These are phyloP conservation scores for Globisporangium paddicum DNA, from an alignment of 352 stramenopile species.

Conservation along the genomic window DNA sequence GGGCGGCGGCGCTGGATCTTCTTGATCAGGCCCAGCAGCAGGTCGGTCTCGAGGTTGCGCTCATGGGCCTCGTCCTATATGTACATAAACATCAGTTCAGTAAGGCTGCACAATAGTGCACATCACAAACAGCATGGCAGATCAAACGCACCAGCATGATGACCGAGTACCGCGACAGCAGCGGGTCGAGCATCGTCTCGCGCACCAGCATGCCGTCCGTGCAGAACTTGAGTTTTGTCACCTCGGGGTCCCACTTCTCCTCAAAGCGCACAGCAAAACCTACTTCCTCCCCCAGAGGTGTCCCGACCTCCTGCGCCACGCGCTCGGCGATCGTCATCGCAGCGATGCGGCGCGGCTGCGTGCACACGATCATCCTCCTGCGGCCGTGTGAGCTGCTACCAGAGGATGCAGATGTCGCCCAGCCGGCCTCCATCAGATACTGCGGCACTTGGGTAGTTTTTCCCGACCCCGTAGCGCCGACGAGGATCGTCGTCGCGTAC, in stretches of 20 bases:
- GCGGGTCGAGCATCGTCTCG: slow-evolving; percentile 87
- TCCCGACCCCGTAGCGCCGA: slow-evolving; percentile 90
- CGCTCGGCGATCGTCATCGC: slow-evolving; percentile 97
- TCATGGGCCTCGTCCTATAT: slow-evolving; percentile 93
- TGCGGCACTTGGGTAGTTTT: slow-evolving; percentile 94
- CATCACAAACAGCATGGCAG: too few relatives aligned
- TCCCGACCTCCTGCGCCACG: slow-evolving; percentile 97
- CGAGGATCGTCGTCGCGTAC: slow-evolving; percentile 86
- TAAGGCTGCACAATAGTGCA: too few relatives aligned
- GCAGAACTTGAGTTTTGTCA: slow-evolving; percentile 98
- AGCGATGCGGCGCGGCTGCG: slow-evolving; percentile 94
- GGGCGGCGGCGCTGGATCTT: slow-evolving; percentile 91
- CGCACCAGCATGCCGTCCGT: slow-evolving; percentile 98
- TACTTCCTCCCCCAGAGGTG: slow-evolving; percentile 90
- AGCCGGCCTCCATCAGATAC: slow-evolving; percentile 90
- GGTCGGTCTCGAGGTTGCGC: slow-evolving; percentile 91
- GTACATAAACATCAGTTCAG: too few relatives aligned
- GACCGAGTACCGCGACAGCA: slow-evolving; percentile 75
- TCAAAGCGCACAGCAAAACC: slow-evolving; percentile 99
- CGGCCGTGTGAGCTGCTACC: slow-evolving; percentile 2
- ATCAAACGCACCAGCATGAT: slow-evolving; percentile 59
- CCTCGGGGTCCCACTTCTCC: slow-evolving; percentile 81
- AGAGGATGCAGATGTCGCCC: slow-evolving; percentile 21
- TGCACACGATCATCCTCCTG: slow-evolving; percentile 77
- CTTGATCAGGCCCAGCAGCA: slow-evolving; percentile 94